Conservation (phyloP, 768 basidiomycete genomes). For the Russula brevipes region DNA sequence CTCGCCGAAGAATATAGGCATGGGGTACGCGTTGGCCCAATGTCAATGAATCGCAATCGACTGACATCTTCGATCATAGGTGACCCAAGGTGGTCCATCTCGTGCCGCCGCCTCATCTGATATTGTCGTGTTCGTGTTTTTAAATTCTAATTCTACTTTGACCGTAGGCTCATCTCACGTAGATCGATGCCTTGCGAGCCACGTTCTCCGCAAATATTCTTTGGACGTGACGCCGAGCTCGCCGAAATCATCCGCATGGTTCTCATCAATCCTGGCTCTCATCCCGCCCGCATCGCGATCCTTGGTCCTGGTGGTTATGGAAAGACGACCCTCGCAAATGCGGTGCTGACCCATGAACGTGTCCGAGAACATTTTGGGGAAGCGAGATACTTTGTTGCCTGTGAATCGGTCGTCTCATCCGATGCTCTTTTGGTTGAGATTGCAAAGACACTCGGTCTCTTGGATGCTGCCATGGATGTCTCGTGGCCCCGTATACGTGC, state of each 20-base stretch:
- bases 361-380: not conserved
- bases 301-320: no score
- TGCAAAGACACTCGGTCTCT: not conserved
- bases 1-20: not conserved
- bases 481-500: not conserved
- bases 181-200: not conserved
- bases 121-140: not conserved
- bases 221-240: not conserved
- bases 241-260: not conserved
- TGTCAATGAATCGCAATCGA: not conserved
- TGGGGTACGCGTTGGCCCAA: not conserved
- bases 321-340: not conserved
- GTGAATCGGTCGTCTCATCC: not conserved
- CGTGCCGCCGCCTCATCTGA: not conserved
- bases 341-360: not conserved
- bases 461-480: not conserved
- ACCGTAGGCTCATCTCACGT: not conserved
- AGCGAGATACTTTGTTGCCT: slow-evolving; percentile 1
- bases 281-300: no score
- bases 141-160: not conserved
- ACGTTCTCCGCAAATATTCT: not conserved
- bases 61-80: not conserved
- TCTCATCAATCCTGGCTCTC: no score
- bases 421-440: not conserved
- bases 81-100: not conserved